These are phyloP conservation scores for Epichloe sylvatica DNA, from an alignment of 2,329 filamentous ascomycete species.

Conservation along the genomic window DNA sequence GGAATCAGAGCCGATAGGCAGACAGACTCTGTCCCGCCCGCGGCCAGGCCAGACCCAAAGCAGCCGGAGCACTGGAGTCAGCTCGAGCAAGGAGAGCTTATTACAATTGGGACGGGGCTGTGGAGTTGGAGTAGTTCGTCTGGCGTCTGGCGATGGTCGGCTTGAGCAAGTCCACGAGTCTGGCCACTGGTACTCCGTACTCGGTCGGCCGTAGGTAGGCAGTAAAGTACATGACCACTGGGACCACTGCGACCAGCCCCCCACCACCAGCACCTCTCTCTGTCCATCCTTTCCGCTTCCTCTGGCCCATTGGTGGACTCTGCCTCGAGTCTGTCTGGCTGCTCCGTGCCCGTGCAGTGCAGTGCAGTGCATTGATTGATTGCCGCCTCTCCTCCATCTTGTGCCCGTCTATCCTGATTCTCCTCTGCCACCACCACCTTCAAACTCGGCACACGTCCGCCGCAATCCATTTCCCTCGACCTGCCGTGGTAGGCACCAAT, in stretches of 20 bases:
- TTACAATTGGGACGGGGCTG: background rate
- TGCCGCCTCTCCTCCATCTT: conserved; percentile 2
- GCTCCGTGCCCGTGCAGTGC: background rate
- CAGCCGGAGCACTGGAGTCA: background rate
- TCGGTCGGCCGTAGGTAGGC: too few species aligned
- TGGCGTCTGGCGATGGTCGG: too few species aligned
- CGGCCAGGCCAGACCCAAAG: background rate
- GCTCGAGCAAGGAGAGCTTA: background rate
- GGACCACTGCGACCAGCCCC: too few species aligned
- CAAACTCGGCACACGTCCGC: background rate
- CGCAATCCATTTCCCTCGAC: background rate
- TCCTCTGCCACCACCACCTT: conserved; percentile 1
- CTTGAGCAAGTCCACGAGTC: too few species aligned
- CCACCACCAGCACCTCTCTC: too few species aligned
- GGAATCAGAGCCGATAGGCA: background rate
- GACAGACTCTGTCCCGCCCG: background rate
- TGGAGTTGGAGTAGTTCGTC: background rate
- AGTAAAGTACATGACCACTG: too few species aligned
- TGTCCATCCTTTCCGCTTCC: background rate
- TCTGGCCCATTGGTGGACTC: background rate
- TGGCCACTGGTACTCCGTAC: too few species aligned
- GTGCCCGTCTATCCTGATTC: background rate
- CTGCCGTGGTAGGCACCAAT: background rate
- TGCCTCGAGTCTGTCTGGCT: background rate
- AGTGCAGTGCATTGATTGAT: background rate